Evolutionary conservation across 163 green algal genomes (phyloP).

Genomic region (Volvox carteri): DNA sequence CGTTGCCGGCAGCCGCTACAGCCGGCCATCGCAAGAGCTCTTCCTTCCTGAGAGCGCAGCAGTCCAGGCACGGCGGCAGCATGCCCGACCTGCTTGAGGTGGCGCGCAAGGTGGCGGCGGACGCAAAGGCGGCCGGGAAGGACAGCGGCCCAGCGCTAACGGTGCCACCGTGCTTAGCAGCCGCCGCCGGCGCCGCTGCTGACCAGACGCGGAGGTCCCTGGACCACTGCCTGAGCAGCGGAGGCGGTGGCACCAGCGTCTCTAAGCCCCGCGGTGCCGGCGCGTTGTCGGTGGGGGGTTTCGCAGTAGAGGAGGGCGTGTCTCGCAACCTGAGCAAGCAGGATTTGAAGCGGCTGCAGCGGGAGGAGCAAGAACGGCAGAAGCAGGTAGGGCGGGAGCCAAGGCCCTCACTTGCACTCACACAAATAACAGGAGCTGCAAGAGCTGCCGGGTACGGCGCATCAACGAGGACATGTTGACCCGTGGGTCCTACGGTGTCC

Average conservation of each 20-base stretch:
- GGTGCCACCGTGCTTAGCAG: too few relatives aligned
- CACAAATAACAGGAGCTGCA: too few relatives aligned
- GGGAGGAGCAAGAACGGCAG: conserved; percentile 21
- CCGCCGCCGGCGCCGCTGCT: neutral
- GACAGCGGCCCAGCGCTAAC: too few relatives aligned
- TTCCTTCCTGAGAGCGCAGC: neutral
- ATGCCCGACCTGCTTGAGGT: conserved; percentile 24
- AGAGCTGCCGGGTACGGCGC: too few relatives aligned
- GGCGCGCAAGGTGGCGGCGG: neutral
- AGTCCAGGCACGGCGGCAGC: conserved; percentile 19
- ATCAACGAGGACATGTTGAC: too few relatives aligned
- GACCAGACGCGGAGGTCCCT: neutral
- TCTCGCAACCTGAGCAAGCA: conserved; percentile 15
- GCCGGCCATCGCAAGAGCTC: neutral
- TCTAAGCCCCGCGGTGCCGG: neutral
- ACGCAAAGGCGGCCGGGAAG: too few relatives aligned
- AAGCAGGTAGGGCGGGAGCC: conserved; percentile 50
- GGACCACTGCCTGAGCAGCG: neutral
- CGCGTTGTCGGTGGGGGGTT: neutral
- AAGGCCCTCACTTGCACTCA: too few relatives aligned
- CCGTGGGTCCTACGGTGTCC: too few relatives aligned
- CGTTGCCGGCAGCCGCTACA: neutral
- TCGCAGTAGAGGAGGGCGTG: neutral
- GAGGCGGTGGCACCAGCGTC: neutral
- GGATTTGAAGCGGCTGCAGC: conserved; percentile 33